Base-by-base conservation (phyloP, 2,329 filamentous ascomycete genomes). In the Neopestalotiopsis rosae region DNA sequence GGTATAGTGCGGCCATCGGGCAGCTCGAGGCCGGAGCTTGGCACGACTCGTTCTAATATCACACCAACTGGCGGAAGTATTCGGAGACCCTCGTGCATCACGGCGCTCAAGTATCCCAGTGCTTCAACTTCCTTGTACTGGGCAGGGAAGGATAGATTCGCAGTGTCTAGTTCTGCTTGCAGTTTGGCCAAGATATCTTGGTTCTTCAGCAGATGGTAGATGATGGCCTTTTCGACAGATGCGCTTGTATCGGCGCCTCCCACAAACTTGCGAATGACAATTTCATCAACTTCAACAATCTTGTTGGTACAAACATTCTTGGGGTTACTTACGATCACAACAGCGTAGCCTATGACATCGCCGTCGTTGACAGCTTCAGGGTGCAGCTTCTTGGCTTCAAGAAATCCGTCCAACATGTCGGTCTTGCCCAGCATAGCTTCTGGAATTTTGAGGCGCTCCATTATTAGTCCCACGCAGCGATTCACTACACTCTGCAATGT, bases 31-130 rank as follows among this genome's bases (percentile, higher is more conserved):
- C 82, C 81, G 9, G 70, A 73, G 4, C 68, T 42, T 1, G 83
- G 83, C 1, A 84, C 83, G 7, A 82, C 71, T 1, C 85, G 82
- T 69, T 85, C 82, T 1, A 86, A 75, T 1, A 80, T 69, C 66
- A 82, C 76, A 2, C 79, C 80, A 7, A 84, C 75, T 0, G 77
- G 77, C 1, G 83, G 81, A 66, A 84, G 80, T 0, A 85, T 72
- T 5, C 84, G 80, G 71, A 82, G 76, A 1, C 79, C 78, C 73
- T 87, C 85, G 38, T 81, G 81, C 28, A 87, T 77, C 2, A 84
- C 81, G 1, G 84, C 82, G 42, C 80, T 75, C 10, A 86, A 77
- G 69, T 84, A 79, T 67, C 67, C 70, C 64, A 71, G 73, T 67
- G 45, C 71, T 2, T 24, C 72, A 45, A 71, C 49, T 13, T 67